These are phyloP conservation scores for Solanum clarkiae DNA, from an alignment of 257 asterid species.

Conservation along the genomic window DNA sequence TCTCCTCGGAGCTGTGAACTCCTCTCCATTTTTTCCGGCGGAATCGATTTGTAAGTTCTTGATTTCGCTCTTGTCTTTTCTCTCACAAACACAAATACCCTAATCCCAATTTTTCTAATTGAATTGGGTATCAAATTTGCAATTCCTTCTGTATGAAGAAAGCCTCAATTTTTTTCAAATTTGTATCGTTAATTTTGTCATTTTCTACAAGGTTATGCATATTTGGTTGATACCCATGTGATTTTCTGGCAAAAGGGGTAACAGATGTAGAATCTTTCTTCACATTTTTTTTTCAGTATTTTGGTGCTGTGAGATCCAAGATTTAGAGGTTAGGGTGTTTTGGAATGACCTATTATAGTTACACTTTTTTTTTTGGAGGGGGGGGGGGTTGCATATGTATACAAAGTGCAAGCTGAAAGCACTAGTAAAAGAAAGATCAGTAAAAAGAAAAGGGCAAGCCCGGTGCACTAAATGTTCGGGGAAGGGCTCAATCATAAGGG, in stretches of 20 bases:
- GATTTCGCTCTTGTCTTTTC: background rate
- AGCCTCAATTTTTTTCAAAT: background rate
- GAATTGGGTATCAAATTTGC: background rate
- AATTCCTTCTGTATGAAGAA: background rate
- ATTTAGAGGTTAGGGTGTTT: background rate
- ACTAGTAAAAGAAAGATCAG: no score
- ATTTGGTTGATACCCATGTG: background rate
- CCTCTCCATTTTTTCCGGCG: background rate
- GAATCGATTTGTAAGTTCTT: background rate
- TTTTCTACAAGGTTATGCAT: background rate
- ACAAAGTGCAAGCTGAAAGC: background rate
- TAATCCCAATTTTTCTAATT: background rate
- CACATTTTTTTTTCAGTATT: background rate
- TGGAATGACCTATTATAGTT: background rate
- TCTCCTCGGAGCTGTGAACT: background rate
- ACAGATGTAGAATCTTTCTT: background rate
- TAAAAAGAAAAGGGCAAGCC: no score
- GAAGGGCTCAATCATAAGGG: no score
- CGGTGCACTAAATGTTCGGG: no score
- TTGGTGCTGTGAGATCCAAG: background rate
- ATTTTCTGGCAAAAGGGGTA: background rate
- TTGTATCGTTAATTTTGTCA: background rate
- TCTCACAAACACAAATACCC: background rate
- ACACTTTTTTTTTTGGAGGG: no score
- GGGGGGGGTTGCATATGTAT: background rate